Evolutionary conservation across 2,329 filamentous ascomycete genomes (phyloP).

Genomic region (Tolypocladium nubicola): DNA sequence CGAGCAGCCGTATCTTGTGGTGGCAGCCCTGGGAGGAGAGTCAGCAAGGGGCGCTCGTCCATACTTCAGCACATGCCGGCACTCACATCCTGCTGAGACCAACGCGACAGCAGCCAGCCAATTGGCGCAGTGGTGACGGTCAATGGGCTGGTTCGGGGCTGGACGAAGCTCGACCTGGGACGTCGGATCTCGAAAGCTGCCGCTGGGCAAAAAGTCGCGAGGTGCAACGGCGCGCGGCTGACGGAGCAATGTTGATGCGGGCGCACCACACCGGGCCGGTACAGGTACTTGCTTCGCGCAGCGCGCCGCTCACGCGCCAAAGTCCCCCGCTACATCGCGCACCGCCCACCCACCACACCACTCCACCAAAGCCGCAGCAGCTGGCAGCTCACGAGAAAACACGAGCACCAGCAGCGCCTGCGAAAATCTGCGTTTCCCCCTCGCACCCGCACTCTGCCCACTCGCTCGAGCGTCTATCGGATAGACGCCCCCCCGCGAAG

Average conservation of each 20-base stretch:
- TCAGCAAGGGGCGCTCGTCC: background rate
- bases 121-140: background rate
- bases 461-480: background rate
- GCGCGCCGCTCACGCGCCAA: background rate
- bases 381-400: slow-evolving; percentile 2
- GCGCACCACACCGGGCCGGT: background rate
- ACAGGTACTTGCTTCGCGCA: background rate
- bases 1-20: slow-evolving; percentile 16
- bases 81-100: background rate
- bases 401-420: background rate
- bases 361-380: background rate
- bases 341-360: background rate
- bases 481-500: background rate
- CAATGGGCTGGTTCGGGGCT: background rate
- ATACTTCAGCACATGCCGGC: background rate
- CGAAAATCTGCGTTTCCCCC: background rate
- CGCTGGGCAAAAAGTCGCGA: background rate
- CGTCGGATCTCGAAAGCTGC: background rate
- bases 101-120: background rate
- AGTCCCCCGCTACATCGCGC: background rate
- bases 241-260: background rate
- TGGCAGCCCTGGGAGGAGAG: slow-evolving; percentile 12
- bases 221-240: background rate
- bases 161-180: background rate
- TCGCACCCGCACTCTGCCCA: background rate